Evolutionary conservation across 1,139 yeast species (phyloP).

Genomic region (Pichia sp.): DNA sequence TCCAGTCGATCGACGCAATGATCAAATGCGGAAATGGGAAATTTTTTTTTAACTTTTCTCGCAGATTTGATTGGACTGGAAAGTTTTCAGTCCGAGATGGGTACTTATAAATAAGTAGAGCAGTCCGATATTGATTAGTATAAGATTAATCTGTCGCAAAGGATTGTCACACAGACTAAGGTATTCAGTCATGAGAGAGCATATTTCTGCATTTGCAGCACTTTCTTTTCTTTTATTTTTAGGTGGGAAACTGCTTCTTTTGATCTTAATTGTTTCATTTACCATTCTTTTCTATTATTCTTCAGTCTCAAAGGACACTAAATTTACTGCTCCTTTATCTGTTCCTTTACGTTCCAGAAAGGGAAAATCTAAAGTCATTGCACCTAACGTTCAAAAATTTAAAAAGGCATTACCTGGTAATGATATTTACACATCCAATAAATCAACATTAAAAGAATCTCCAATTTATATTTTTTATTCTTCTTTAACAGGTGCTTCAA

Average conservation of each 20-base stretch:
- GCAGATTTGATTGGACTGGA: too few relatives aligned
- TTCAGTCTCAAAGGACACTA: not conserved
- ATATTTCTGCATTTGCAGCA: conserved; percentile 1
- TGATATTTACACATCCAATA: conserved; percentile 31
- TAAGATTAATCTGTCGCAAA: too few relatives aligned
- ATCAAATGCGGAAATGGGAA: too few relatives aligned
- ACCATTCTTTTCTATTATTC: conserved; percentile 8
- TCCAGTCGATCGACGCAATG: too few relatives aligned
- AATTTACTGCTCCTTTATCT: not conserved
- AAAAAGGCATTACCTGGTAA: conserved; percentile 1
- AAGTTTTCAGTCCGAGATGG: too few relatives aligned
- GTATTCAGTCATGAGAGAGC: conserved; percentile 8
- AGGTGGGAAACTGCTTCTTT: conserved; percentile 8
- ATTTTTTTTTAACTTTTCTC: too few relatives aligned
- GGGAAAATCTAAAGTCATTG: conserved; percentile 9
- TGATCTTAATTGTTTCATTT: conserved; percentile 3
- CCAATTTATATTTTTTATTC: conserved; percentile 69
- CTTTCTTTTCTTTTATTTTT: conserved; percentile 3
- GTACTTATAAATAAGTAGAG: too few relatives aligned
- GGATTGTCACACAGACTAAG: too few relatives aligned
- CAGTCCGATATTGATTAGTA: too few relatives aligned
- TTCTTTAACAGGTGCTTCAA: conserved; percentile 78
- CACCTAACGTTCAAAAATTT: conserved; percentile 7
- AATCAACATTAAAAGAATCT: conserved; percentile 36
- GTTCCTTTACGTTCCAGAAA: conserved; percentile 1